Evolutionary conservation across 2,329 filamentous ascomycete genomes (phyloP).

Genomic region (Ascochyta koolunga): DNA sequence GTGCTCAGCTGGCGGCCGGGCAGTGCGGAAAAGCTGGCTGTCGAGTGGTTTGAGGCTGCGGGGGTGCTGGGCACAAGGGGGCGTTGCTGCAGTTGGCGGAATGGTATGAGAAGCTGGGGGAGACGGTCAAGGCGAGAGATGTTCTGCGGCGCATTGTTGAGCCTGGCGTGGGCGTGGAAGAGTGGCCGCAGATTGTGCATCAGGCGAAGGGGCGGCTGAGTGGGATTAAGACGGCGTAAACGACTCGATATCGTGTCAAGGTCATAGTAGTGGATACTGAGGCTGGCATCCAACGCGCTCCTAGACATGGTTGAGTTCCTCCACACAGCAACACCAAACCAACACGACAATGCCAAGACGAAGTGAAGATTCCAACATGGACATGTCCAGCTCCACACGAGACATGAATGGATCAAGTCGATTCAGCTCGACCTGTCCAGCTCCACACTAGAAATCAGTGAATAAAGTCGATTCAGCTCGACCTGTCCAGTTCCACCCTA

Average conservation of each 20-base stretch:
- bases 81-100: conserved; percentile 36
- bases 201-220: conserved; percentile 29
- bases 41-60: conserved; percentile 43
- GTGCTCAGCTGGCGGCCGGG: conserved; percentile 25
- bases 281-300: too few species aligned
- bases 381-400: too few species aligned
- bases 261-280: too few species aligned
- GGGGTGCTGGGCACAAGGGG: conserved; percentile 35
- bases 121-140: conserved; percentile 21
- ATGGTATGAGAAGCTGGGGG: conserved; percentile 20
- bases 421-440: too few species aligned
- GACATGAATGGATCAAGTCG: too few species aligned
- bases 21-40: conserved; percentile 25
- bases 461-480: too few species aligned
- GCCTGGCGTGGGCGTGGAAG: conserved; percentile 22
- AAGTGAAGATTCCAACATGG: too few species aligned
- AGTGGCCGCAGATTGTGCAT: conserved; percentile 35
- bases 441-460: too few species aligned
- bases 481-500: too few species aligned
- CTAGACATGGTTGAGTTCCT: too few species aligned
- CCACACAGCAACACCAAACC: too few species aligned
- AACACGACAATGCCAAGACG: too few species aligned
- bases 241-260: background rate
- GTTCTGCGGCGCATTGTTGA: conserved; percentile 25
- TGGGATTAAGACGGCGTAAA: conserved; percentile 2